A percentile compares a stretch with the other conserved stretches of the same genome.
Evolutionary conservation across 805 yeast species (phyloP).

Genomic region (Starmerella ratchasimensis): DNA sequence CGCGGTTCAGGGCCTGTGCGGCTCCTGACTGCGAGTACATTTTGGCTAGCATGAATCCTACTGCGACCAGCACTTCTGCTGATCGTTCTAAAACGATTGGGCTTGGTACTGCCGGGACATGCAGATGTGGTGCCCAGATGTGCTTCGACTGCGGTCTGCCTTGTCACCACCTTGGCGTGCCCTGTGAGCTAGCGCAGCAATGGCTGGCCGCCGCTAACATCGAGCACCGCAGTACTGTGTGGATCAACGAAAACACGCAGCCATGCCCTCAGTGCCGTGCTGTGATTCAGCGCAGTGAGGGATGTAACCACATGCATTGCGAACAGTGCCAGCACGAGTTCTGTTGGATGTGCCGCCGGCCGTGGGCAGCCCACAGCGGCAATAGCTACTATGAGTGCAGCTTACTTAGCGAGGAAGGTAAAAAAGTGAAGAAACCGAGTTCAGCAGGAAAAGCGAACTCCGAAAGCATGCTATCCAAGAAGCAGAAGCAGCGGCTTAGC

Average conservation of each 20-base stretch:
- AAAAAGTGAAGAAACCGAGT: background rate
- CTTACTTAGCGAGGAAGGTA: constrained; percentile 15
- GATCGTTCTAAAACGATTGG: too few species aligned
- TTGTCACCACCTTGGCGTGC: constrained; percentile 75
- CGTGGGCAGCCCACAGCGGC: constrained; percentile 59
- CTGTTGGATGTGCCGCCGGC: constrained; percentile 83
- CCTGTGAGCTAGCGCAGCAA: constrained; percentile 49
- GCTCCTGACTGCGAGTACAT: constrained; percentile 15
- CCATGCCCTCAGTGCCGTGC: constrained; percentile 72
- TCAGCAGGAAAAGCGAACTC: too few species aligned
- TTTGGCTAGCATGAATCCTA: constrained; percentile 20
- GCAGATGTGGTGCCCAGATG: constrained; percentile 54
- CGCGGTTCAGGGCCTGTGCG: constrained; percentile 15
- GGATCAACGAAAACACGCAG: constrained; percentile 78
- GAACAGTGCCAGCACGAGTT: constrained; percentile 62
- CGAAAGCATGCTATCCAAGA: constrained; percentile 1
- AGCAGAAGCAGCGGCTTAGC: constrained; percentile 5
- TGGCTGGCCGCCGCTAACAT: constrained; percentile 76
- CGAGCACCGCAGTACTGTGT: constrained; percentile 76
- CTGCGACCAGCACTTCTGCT: too few species aligned
- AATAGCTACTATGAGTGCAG: constrained; percentile 49
- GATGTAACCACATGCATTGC: constrained; percentile 95
- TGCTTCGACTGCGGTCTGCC: constrained; percentile 57
- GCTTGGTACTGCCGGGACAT: constrained; percentile 35
- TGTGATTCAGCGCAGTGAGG: constrained; percentile 83